Evolutionary conservation across 108 stramenopile genomes (phyloP).

Genomic region (Mayamaea pseudoterrestris): DNA sequence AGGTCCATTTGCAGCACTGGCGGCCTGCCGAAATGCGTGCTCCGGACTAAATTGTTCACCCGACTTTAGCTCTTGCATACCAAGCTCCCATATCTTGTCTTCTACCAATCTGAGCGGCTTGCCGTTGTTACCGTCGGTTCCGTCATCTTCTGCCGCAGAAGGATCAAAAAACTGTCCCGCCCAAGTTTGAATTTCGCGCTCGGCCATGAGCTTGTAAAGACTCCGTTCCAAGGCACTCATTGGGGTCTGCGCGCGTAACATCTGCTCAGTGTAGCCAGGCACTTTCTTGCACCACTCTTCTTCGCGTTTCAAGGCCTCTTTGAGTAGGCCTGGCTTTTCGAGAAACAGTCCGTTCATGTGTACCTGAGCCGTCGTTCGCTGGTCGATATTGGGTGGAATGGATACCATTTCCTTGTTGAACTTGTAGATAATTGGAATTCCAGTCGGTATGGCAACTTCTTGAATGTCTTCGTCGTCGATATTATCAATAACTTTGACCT

Average conservation of each 20-base stretch:
- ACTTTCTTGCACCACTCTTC: slow-evolving; percentile 62
- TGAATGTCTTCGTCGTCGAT: slow-evolving; percentile 59
- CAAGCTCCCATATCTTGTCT: slow-evolving; percentile 41
- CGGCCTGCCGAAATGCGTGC: slow-evolving; percentile 22
- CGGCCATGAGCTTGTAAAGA: slow-evolving; percentile 59
- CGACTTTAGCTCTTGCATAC: slow-evolving; percentile 28
- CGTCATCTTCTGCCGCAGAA: slow-evolving; percentile 50
- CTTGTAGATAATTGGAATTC: slow-evolving; percentile 90
- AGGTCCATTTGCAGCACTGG: no score
- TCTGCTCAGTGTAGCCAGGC: slow-evolving; percentile 61
- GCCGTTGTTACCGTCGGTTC: slow-evolving; percentile 52
- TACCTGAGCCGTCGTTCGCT: slow-evolving; percentile 36
- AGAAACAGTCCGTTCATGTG: slow-evolving; percentile 79
- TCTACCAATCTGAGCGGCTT: slow-evolving; percentile 7
- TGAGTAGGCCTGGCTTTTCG: slow-evolving; percentile 78
- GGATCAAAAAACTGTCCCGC: slow-evolving; percentile 61
- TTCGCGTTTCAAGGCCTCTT: slow-evolving; percentile 77
- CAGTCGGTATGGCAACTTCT: slow-evolving; percentile 88
- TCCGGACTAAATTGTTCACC: slow-evolving; percentile 54
- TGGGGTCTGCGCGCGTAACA: slow-evolving; percentile 16
- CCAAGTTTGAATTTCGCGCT: slow-evolving; percentile 55
- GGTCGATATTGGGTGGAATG: slow-evolving; percentile 37
- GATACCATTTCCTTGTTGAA: slow-evolving; percentile 59
- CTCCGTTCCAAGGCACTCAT: slow-evolving; percentile 47
- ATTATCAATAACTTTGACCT: slow-evolving; percentile 35